Percentiles rank a stretch among this genome's conserved stretches.
These are phyloP conservation scores for Scheffersomyces lignosus DNA, from an alignment of 805 yeast genomes.

Conservation along the genomic window DNA sequence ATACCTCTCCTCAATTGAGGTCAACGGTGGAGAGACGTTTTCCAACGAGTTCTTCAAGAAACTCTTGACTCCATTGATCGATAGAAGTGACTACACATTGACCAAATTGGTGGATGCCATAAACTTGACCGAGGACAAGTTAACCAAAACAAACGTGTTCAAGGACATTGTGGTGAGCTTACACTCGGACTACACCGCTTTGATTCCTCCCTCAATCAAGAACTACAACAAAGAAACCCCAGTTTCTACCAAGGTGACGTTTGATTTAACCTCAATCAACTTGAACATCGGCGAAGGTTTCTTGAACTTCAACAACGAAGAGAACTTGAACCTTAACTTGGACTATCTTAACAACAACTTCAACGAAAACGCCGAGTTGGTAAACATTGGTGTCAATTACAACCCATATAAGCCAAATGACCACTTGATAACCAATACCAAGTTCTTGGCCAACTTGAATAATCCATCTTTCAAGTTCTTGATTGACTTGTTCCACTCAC, in stretches of 20 bases:
- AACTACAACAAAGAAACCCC: constrained; percentile 38
- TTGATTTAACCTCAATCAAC: constrained; percentile 41
- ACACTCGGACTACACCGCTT: constrained; percentile 37
- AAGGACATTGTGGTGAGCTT: constrained; percentile 38
- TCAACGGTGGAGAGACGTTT: constrained; percentile 44
- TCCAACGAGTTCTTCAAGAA: constrained; percentile 46
- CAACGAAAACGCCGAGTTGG: constrained; percentile 50
- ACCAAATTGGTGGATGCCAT: constrained; percentile 38
- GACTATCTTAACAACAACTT: constrained; percentile 44
- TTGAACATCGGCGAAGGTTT: constrained; percentile 34
- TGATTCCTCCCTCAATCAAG: constrained; percentile 21
- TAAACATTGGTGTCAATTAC: constrained; percentile 49
- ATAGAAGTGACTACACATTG: constrained; percentile 43
- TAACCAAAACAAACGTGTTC: constrained; percentile 48
- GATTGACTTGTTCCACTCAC: constrained; percentile 28
- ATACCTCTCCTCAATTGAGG: constrained; percentile 36
- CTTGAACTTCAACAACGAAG: constrained; percentile 38
- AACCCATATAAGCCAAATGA: constrained; percentile 54
- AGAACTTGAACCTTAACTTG: constrained; percentile 35
- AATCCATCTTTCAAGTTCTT: constrained; percentile 45
- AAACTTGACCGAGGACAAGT: constrained; percentile 29
- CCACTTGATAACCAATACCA: constrained; percentile 45
- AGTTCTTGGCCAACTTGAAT: constrained; percentile 45
- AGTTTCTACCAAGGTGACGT: constrained; percentile 46
- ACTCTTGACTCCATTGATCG: constrained; percentile 44